phyloP scores from a whole-genome alignment of 208 protist species.

The Acanthamoeba quina region DNA sequence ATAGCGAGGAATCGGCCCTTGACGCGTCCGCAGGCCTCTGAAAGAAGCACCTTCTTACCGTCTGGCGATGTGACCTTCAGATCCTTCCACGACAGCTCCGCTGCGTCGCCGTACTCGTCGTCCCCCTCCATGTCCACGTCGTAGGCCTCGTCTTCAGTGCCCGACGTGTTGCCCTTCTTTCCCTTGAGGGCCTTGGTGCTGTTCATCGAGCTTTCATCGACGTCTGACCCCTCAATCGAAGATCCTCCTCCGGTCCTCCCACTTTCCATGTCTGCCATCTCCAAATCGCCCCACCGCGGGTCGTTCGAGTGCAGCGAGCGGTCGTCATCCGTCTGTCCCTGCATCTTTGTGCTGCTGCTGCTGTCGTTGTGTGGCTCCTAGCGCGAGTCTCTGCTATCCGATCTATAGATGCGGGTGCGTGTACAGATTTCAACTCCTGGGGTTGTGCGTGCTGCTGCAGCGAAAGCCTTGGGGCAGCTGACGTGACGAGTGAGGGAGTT shows the following conservation, averaged over 20 bases:
- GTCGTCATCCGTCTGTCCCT: constrained; percentile 25
- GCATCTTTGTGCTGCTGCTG: background rate
- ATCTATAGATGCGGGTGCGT: background rate
- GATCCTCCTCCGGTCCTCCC: background rate
- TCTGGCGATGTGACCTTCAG: constrained; percentile 32
- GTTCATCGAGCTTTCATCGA: background rate
- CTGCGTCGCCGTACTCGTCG: constrained; percentile 1
- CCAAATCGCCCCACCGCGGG: background rate
- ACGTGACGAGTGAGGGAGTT: background rate
- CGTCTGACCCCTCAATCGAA: background rate
- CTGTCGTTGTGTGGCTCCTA: background rate
- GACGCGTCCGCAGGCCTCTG: constrained; percentile 55
- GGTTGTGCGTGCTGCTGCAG: background rate
- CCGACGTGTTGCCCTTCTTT: background rate
- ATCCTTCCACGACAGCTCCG: constrained; percentile 54
- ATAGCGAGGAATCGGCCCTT: constrained; percentile 70
- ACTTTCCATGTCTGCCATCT: constrained; percentile 24
- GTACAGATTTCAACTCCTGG: background rate
- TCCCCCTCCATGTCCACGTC: background rate
- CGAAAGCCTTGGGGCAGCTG: background rate
- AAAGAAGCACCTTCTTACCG: constrained; percentile 59
- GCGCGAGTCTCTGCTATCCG: too few species aligned
- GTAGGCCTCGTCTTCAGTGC: constrained; percentile 29
- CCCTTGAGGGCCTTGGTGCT: background rate
- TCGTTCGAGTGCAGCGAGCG: background rate